phyloP scores from a whole-genome alignment of 2,329 filamentous ascomycete species.

The Colletotrichum destructivum region DNA sequence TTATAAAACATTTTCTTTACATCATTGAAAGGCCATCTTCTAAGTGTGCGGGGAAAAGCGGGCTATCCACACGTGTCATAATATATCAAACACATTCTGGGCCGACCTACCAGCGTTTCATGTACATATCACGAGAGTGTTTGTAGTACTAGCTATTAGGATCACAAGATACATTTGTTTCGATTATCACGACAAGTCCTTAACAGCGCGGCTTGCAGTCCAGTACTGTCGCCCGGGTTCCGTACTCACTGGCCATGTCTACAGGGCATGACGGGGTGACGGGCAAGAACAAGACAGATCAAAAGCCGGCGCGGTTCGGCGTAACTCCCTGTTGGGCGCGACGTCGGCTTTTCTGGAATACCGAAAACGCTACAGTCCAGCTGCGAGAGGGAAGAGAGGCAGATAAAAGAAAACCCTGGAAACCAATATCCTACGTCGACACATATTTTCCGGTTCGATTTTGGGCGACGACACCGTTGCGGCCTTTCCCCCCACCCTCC shows the following conservation, averaged over 20 bases:
- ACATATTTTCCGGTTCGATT: neutral
- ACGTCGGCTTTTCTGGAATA: neutral
- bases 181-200: neutral
- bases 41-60: neutral
- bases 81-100: neutral
- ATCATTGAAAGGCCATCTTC: neutral
- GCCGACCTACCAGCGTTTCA: neutral
- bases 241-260: neutral
- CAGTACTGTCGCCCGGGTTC: neutral
- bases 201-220: neutral
- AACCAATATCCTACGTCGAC: neutral
- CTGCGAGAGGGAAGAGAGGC: neutral
- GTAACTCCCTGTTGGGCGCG: neutral
- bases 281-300: neutral
- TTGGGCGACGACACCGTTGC: neutral
- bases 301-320: neutral
- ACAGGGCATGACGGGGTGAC: neutral
- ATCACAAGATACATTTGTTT: neutral
- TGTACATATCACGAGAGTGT: neutral
- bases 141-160: neutral
- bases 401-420: neutral
- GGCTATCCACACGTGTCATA: neutral
- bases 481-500: neutral
- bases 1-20: slow-evolving; percentile 32
- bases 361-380: too few relatives aligned